Base-by-base conservation (phyloP, 352 stramenopile genomes). In the Pythium biforme region DNA sequence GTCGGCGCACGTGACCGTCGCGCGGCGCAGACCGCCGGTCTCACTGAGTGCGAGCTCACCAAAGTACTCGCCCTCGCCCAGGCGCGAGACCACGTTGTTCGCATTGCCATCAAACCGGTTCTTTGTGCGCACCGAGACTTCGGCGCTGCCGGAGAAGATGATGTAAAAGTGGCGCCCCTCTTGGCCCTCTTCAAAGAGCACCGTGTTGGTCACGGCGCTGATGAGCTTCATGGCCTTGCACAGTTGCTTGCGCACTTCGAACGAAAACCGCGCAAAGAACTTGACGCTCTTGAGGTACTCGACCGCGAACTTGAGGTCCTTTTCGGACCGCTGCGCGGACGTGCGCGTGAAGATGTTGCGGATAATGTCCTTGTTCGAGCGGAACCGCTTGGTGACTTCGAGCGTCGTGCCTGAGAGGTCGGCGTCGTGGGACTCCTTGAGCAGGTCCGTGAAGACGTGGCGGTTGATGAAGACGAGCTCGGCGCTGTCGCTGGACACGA, bases 271-370 rank as follows among this genome's bases (percentile, higher is more conserved):
- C 19, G 83, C 81, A 52, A 94, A 94, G 43, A 94, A 94, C 51
- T 94, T 94, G 72, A 94, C 86, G 39, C 86, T 78, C 48, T 94
- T 90, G 48, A 94, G 72, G 31, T 94, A 94, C 60, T 92, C 83
- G 15, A 94, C 83, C 1, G 86, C 80, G 39, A 94, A 92, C 50
- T 92, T 94, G 43, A 94, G 62, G 54, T 94, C 86, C 57, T 91
- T 90, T 29, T 94, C 86, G 0, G 83, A 90, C 20, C 83, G 81
- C 51, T 92, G 83, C 2, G 67, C 39, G 2, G 83, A 83, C 34
- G 70, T 63, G 43, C 84, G 79, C 49, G 89, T 82, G 64, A 94
- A 94, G 48, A 94, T 94, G 60, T 87, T 90, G 39, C 86, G 80
- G 27, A 94, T 83, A 52, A 94, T 92, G 51, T 94, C 86, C 59